These are phyloP conservation scores for Metarhizium brunneum DNA, from an alignment of 2,329 filamentous ascomycete species.

Conservation along the genomic window DNA sequence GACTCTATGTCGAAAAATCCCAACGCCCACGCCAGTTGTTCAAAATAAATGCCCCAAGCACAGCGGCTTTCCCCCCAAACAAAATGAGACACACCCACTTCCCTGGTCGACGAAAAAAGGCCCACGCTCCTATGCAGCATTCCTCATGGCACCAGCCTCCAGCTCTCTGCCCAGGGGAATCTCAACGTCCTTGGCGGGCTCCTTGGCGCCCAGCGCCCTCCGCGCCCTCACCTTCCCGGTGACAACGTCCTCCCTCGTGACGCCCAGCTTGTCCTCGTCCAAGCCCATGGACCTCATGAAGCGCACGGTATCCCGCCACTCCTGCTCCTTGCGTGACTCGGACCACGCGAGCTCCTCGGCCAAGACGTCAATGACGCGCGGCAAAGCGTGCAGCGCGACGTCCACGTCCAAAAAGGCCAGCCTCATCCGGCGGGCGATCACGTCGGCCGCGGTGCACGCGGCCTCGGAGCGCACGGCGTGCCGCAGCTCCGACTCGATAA, in stretches of 20 bases:
- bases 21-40: no score
- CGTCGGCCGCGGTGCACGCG: conserved; percentile 62
- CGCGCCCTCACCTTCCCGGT: conserved; percentile 1
- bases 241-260: conserved; percentile 13
- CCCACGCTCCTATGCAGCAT: conserved; percentile 1
- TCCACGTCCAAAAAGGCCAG: conserved; percentile 70
- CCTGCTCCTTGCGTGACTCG: conserved; percentile 42
- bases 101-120: no score
- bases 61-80: no score
- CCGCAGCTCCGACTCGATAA: conserved; percentile 64
- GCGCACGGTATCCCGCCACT: conserved; percentile 43
- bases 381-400: conserved; percentile 59
- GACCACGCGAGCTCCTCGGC: conserved; percentile 59
- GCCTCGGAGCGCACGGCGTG: conserved; percentile 66
- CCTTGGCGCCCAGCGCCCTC: background rate
- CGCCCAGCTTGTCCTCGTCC: conserved; percentile 13
- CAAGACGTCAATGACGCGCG: conserved; percentile 64
- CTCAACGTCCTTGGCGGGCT: background rate
- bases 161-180: background rate
- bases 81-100: no score
- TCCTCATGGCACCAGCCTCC: background rate
- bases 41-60: no score
- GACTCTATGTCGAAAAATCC: no score
- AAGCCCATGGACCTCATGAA: conserved; percentile 39
- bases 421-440: conserved; percentile 60